Base-by-base conservation (phyloP, 148 eudicot species). In the Rhododendron williamsianum region DNA sequence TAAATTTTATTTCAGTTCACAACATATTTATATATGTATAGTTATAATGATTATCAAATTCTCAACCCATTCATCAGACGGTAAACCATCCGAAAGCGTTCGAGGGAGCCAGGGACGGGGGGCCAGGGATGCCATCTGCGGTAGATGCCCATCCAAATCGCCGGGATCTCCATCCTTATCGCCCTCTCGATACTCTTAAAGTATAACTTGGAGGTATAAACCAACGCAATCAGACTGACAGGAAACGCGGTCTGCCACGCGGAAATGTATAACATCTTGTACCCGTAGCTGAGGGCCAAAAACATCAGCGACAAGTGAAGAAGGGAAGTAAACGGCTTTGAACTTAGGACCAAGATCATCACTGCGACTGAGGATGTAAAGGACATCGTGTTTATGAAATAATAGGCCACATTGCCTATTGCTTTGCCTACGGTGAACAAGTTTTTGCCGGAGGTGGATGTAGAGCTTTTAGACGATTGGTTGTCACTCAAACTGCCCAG, bases 401-500 rank as follows among this genome's bases (percentile, higher is more conserved):
- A 38, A 9, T 1, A 6, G 4, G n/a, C 0, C 0, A 41, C 2
- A 1, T 38, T 0, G 0, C 1, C 43, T 0, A 36, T 2, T 15
- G 2, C 9, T 8, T 38, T 48, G 8, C 9, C 23, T 30, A 30
- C 0, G 2, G 0, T 3, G 3, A 7, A 6, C 18, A 6, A 0
- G 13, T 25, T 65, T 65, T 3, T 0, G 25, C 10, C 1, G 13
- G 35, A 13, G 38, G 15, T 1, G 18, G 33, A 9, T 72, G 36
- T 0, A 49, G 54, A 0, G 54, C 10, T 4, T 9, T 9, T 15
- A 35, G 36, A 0, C 19, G 36, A 15, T 0, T 27, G 0, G 4
- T 15, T 19, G 4, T 19, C 43, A 0, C 0, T 0, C n/a, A 41
- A 9, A 8, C 4, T 18, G 46, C 0, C 46, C 10, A 0, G n/a